A percentile compares a stretch with the other conserved stretches of the same genome.
Evolutionary conservation across 2,329 filamentous ascomycete genomes (phyloP).

Genomic region (Ophiosphaerella narmari): DNA sequence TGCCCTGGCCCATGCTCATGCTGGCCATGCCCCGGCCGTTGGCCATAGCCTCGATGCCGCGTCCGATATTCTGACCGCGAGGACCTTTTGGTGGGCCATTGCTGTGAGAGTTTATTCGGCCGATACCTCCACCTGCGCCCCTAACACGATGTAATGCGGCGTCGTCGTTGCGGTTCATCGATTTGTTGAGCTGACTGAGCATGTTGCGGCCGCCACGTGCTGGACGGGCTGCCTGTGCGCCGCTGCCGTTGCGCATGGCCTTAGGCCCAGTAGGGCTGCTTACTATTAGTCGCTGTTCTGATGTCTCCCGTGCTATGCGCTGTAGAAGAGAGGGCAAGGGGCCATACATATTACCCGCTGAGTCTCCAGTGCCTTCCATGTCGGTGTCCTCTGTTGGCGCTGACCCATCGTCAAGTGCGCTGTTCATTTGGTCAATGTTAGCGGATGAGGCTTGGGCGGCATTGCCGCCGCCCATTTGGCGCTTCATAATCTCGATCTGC

Average conservation of each 20-base stretch:
- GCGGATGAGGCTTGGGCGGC: slow-evolving; percentile 25
- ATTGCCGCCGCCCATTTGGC: slow-evolving; percentile 59
- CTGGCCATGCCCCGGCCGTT: slow-evolving; percentile 46
- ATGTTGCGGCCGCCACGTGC: slow-evolving; percentile 69
- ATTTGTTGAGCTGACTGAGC: slow-evolving; percentile 81
- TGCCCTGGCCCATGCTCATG: slow-evolving; percentile 38
- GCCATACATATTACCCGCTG: slow-evolving; percentile 51
- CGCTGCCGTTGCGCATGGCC: slow-evolving; percentile 80
- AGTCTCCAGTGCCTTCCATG: slow-evolving; percentile 65
- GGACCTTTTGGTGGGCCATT: slow-evolving; percentile 75
- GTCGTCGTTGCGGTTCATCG: slow-evolving; percentile 78
- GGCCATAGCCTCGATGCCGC: slow-evolving; percentile 43
- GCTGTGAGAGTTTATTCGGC: slow-evolving; percentile 78
- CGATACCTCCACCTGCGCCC: slow-evolving; percentile 70
- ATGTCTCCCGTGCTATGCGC: background rate
- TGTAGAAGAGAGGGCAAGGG: background rate
- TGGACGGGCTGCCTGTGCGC: slow-evolving; percentile 30
- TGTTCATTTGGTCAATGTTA: slow-evolving; percentile 29
- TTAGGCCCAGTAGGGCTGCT: slow-evolving; percentile 93
- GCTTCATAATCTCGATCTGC: slow-evolving; percentile 72
- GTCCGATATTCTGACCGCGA: slow-evolving; percentile 53
- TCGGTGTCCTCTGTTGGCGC: slow-evolving; percentile 63
- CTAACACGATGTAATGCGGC: slow-evolving; percentile 80
- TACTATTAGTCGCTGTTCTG: slow-evolving; percentile 21
- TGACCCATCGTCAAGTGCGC: slow-evolving; percentile 32